A percentile compares a stretch with the other conserved stretches of the same genome.
Evolutionary conservation across 116 monocot species (phyloP).

Genomic region (Iris pallida): DNA sequence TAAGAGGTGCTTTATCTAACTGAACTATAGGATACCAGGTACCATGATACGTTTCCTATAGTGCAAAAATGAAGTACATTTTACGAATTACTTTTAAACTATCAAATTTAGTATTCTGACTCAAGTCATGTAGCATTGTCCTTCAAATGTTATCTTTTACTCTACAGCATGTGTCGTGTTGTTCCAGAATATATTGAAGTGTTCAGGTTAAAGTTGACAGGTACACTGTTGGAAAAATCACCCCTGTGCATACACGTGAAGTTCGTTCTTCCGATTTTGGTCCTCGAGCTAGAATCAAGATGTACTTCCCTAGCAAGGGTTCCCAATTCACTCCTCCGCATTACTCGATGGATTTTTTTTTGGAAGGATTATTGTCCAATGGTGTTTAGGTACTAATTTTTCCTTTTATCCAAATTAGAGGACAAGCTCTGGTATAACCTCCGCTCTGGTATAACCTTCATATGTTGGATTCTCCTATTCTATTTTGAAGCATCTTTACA

Average conservation of each 20-base stretch:
- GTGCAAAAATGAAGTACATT: no score
- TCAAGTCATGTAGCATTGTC: no score
- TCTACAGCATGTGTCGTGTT: neutral
- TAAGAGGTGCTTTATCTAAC: no score
- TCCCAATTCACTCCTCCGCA: slow-evolving; percentile 91
- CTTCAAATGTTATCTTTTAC: no score
- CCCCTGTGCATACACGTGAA: slow-evolving; percentile 88
- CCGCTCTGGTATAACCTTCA: slow-evolving; percentile 5
- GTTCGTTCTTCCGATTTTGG: slow-evolving; percentile 93
- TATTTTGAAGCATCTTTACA: no score
- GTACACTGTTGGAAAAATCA: slow-evolving; percentile 92
- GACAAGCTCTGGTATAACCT: slow-evolving; percentile 5
- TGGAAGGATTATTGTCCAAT: slow-evolving; percentile 99
- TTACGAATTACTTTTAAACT: no score
- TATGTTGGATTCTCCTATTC: neutral
- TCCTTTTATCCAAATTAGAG: slow-evolving; percentile 1
- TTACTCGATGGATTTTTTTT: slow-evolving; percentile 68
- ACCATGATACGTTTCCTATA: no score
- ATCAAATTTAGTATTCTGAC: no score
- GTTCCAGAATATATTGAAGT: slow-evolving; percentile 13
- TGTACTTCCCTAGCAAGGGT: slow-evolving; percentile 71
- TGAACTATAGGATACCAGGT: no score
- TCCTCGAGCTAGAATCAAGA: slow-evolving; percentile 68
- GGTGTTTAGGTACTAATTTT: slow-evolving; percentile 66
- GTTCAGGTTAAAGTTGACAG: slow-evolving; percentile 37